These are phyloP conservation scores for Crithidia mellificae DNA, from an alignment of 208 protist species.

Conservation along the genomic window DNA sequence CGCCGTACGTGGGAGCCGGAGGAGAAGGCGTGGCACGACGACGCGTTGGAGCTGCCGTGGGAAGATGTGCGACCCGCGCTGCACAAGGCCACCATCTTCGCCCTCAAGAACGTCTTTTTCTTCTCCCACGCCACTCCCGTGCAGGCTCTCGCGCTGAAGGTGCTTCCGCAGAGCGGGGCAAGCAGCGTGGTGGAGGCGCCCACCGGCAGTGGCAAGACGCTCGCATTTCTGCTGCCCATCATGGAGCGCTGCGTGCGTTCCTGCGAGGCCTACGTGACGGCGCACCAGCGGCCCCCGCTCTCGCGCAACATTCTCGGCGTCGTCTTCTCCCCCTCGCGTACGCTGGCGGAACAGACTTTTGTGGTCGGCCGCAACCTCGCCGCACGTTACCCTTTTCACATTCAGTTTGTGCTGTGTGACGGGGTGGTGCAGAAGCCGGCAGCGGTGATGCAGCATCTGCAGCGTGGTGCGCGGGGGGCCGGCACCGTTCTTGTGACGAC, in stretches of 20 bases:
- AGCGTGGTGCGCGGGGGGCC: conserved; percentile 52
- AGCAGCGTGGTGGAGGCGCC: conserved; percentile 94
- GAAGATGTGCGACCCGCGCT: conserved; percentile 71
- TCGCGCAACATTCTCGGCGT: conserved; percentile 68
- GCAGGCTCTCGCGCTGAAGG: conserved; percentile 69
- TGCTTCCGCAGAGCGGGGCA: conserved; percentile 44
- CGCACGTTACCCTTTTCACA: conserved; percentile 67
- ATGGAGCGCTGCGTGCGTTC: conserved; percentile 77
- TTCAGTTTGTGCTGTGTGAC: conserved; percentile 83
- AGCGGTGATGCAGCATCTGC: conserved; percentile 47
- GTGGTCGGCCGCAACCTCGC: conserved; percentile 74
- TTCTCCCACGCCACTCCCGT: conserved; percentile 92
- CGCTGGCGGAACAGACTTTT: conserved; percentile 87
- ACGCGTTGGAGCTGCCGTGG: conserved; percentile 79
- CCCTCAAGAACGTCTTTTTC: conserved; percentile 88
- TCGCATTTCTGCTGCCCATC: conserved; percentile 92
- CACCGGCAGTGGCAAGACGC: conserved; percentile 98
- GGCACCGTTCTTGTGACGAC: conserved; percentile 83
- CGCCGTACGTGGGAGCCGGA: conserved; percentile 83
- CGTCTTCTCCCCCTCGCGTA: conserved; percentile 83
- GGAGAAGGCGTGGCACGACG: conserved; percentile 83
- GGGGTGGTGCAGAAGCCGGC: conserved; percentile 52
- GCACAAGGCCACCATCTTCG: conserved; percentile 75
- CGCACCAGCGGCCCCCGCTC: conserved; percentile 58
- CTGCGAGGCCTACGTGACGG: conserved; percentile 53